Evolutionary conservation across 352 stramenopile species (phyloP).

Genomic region (Peronospora destructor): DNA sequence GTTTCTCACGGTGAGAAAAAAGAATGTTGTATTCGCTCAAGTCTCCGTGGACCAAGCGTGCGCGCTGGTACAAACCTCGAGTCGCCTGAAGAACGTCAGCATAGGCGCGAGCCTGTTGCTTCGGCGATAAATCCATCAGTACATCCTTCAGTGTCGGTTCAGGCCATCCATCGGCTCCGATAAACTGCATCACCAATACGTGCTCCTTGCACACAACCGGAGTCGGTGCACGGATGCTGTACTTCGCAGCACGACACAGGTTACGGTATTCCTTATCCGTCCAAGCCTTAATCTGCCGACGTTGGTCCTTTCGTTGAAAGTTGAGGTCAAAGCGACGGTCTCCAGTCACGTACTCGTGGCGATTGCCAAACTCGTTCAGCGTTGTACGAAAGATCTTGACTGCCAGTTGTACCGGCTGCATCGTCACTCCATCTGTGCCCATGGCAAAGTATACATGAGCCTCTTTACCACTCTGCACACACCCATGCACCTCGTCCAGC

Average conservation of each 20-base stretch:
- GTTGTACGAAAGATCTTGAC: slow-evolving; percentile 86
- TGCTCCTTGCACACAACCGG: slow-evolving; percentile 55
- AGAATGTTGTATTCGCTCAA: slow-evolving; percentile 89
- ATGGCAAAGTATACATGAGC: slow-evolving; percentile 72
- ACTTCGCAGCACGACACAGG: slow-evolving; percentile 43
- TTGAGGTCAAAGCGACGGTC: slow-evolving; percentile 71
- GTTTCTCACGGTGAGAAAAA: slow-evolving; percentile 43
- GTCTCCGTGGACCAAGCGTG: slow-evolving; percentile 54
- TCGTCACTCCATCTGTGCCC: slow-evolving; percentile 42
- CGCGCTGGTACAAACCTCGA: slow-evolving; percentile 45
- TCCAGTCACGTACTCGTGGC: slow-evolving; percentile 76
- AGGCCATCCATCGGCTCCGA: slow-evolving; percentile 47
- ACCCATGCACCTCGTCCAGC: slow-evolving; percentile 66
- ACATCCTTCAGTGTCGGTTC: slow-evolving; percentile 67
- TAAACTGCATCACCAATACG: slow-evolving; percentile 68
- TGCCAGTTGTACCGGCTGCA: slow-evolving; percentile 34
- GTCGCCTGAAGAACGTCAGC: slow-evolving; percentile 45
- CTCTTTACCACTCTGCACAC: slow-evolving; percentile 78
- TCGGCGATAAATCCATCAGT: slow-evolving; percentile 35
- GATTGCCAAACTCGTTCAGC: slow-evolving; percentile 75
- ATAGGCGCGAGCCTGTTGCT: slow-evolving; percentile 47
- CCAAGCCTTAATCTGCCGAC: slow-evolving; percentile 65
- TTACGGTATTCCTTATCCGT: slow-evolving; percentile 74
- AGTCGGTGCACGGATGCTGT: slow-evolving; percentile 36
- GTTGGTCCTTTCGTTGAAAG: slow-evolving; percentile 62